Evolutionary conservation across 2,329 filamentous ascomycete genomes (phyloP).

Genomic region (Neopestalotiopsis sp.): DNA sequence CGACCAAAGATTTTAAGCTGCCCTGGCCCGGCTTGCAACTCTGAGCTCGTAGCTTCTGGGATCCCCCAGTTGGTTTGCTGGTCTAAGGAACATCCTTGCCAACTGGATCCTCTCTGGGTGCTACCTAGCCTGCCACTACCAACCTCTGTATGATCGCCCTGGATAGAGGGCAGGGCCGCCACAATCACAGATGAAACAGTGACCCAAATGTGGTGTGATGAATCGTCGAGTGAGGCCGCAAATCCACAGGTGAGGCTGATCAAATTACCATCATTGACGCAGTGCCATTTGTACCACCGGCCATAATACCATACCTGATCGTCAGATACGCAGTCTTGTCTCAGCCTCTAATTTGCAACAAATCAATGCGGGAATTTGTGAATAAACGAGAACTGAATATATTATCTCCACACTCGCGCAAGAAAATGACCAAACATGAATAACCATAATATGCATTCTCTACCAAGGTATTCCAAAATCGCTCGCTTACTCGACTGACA

Average conservation of each 20-base stretch:
- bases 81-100: neutral
- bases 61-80: neutral
- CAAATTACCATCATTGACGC: neutral
- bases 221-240: neutral
- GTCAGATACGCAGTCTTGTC: neutral
- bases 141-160: neutral
- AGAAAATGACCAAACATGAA: neutral
- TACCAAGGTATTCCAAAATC: neutral
- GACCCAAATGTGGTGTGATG: neutral
- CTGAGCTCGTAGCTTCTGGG: neutral
- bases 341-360: neutral
- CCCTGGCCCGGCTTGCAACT: neutral
- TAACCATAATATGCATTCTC: neutral
- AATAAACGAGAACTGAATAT: neutral
- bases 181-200: neutral
- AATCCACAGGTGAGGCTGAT: neutral
- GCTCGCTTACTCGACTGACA: conserved; percentile 10
- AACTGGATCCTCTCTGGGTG: neutral
- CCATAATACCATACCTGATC: neutral
- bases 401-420: neutral
- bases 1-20: neutral
- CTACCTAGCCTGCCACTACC: neutral
- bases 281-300: neutral
- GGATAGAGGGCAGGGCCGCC: neutral
- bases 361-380: too few relatives aligned